Evolutionary conservation across 306 rosid species (phyloP), one percentile per base, ranked within the genome.

Genomic region (Prunus davidiana): DNA sequence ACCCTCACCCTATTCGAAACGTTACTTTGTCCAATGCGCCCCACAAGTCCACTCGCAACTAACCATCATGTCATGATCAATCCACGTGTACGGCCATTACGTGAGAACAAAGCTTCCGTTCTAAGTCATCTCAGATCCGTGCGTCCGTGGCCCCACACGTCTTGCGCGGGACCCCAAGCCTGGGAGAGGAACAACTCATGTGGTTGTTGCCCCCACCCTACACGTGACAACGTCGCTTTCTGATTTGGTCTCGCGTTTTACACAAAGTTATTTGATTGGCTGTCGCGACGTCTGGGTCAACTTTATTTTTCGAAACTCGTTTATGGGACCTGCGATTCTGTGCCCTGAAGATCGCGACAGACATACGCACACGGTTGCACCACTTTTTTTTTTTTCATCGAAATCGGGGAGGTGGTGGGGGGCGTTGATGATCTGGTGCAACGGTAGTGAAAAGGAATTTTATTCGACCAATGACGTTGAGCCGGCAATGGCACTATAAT

Each of bases 191-290:
- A 82, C 91, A 86, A 43, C 13, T 58, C 91, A 87, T 82, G 92
- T 89, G 93, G 80, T 18, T 15, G 16, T 43, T 75, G 76, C 69
- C 80, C 80, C 82, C 86, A 81, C 80, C 64, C 19, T 45, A 62
- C 89, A 88, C 80, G 93, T 87, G 91, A 85, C 75, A 41, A 56
- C 70, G 71, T 74, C 55, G 45, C 55, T 24, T 81, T 61, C 68
- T 19, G 64, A 50, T 47, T 45, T 8, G 28, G 65, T 56, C 20
- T 15, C 6, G 52, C 30, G 51, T 63, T 71, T 16, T 27, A 3
- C 16, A 46, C 11, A 15, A 20, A 10, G 74, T 28, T 62, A 45
- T 45, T 45, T 73, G 58, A 43, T 61, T 56, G 67, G 80, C 19
- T 66, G 20, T 27, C 75, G 27, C 20, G 20, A 55, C 32, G 51